phyloP scores from a whole-genome alignment of 106 monocot species.

The Narthecium ossifragum region DNA sequence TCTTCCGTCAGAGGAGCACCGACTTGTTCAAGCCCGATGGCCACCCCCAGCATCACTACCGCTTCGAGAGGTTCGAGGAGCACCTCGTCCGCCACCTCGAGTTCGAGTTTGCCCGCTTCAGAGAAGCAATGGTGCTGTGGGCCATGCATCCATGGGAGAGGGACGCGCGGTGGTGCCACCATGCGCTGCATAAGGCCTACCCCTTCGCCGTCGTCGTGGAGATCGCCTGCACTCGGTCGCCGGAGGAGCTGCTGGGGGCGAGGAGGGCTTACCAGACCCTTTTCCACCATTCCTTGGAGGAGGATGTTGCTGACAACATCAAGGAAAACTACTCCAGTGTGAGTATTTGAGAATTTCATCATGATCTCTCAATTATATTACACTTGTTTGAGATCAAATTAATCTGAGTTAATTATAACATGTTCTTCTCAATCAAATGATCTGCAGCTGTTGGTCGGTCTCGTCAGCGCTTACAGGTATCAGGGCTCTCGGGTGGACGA shows the following conservation, averaged over 20 bases:
- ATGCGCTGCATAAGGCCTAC: constrained; percentile 41
- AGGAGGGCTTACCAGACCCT: constrained; percentile 58
- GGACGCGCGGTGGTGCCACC: constrained; percentile 62
- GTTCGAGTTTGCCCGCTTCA: constrained; percentile 56
- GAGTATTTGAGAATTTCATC: not conserved
- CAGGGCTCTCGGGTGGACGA: constrained; percentile 46
- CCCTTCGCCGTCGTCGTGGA: constrained; percentile 52
- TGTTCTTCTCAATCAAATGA: no score
- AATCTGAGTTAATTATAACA: no score
- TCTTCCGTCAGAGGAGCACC: constrained; percentile 26
- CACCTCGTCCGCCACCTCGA: constrained; percentile 29
- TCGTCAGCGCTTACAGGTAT: constrained; percentile 66
- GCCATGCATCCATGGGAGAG: constrained; percentile 76
- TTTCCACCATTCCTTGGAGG: constrained; percentile 61
- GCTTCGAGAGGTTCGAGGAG: constrained; percentile 43
- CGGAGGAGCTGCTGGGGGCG: constrained; percentile 52
- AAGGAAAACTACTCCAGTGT: constrained; percentile 35
- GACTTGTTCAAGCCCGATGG: constrained; percentile 24
- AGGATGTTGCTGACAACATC: constrained; percentile 59
- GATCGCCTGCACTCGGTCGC: constrained; percentile 55
- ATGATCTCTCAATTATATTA: no score
- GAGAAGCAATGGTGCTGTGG: constrained; percentile 44
- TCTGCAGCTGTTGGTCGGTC: constrained; percentile 44
- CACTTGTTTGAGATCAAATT: no score
- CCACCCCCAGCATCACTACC: constrained; percentile 4